phyloP scores from a whole-genome alignment of 2,329 filamentous ascomycete genomes.

The Curvularia sp. region DNA sequence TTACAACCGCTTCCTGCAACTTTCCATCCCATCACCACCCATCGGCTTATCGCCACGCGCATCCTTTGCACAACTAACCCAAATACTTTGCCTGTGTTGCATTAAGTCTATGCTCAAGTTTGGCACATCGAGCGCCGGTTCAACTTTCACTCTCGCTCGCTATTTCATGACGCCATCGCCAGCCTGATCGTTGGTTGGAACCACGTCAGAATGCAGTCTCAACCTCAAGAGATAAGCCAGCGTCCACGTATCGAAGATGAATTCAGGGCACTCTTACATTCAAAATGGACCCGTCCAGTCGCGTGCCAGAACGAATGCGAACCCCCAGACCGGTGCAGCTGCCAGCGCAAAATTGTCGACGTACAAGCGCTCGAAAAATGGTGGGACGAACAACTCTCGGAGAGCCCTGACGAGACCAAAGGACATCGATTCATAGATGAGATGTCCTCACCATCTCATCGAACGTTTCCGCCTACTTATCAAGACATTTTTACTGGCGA shows the following conservation, averaged over 20 bases:
- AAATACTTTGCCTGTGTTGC: background rate
- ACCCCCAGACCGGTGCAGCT: background rate
- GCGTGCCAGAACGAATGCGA: background rate
- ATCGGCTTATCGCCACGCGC: background rate
- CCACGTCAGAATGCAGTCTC: conserved; percentile 12
- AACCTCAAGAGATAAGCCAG: background rate
- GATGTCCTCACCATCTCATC: background rate
- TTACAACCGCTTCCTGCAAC: background rate
- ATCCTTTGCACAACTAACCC: background rate
- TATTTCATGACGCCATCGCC: conserved; percentile 1
- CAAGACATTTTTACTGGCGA: background rate
- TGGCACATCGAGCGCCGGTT: background rate
- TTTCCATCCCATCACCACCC: background rate
- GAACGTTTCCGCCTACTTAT: background rate
- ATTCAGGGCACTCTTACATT: background rate
- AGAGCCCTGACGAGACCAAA: background rate
- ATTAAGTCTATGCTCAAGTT: background rate
- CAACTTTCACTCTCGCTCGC: background rate
- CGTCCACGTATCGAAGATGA: background rate
- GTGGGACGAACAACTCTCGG: background rate
- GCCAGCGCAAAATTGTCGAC: conserved; percentile 1
- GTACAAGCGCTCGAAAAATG: background rate
- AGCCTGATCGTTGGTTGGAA: conserved; percentile 13
- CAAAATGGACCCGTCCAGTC: background rate
- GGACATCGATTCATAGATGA: background rate